A percentile compares a stretch with the other conserved stretches of the same genome.
Evolutionary conservation across 177 flowering plant species (phyloP).

Genomic region (Telopea speciosissima): DNA sequence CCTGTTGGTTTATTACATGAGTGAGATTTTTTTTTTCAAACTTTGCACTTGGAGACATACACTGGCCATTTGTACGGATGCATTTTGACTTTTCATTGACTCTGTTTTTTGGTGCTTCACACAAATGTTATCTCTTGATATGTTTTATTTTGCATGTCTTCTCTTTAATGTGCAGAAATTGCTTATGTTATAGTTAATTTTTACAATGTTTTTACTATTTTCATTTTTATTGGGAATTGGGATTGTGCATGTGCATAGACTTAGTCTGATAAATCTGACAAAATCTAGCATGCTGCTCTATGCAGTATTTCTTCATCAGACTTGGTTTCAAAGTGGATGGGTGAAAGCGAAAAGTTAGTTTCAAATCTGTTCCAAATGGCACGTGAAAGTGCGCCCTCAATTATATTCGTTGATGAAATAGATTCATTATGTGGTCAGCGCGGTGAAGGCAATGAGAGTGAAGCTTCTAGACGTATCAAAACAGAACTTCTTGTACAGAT

Average conservation of each 20-base stretch:
- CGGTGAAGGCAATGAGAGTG: slow-evolving; percentile 99
- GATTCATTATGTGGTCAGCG: slow-evolving; percentile 95
- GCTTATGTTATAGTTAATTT: not conserved
- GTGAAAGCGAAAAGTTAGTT: slow-evolving; percentile 99
- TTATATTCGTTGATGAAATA: slow-evolving; percentile 93
- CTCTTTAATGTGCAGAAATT: not conserved
- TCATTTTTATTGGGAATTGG: not conserved
- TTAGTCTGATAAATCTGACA: not conserved
- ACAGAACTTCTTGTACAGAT: slow-evolving; percentile 98
- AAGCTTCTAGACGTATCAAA: slow-evolving; percentile 96
- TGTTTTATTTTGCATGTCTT: not conserved
- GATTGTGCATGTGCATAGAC: not conserved
- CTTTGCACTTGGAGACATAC: not conserved
- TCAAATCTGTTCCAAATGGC: slow-evolving; percentile 98
- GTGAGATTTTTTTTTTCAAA: too few species aligned
- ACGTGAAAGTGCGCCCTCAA: slow-evolving; percentile 97
- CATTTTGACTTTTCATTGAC: too few species aligned
- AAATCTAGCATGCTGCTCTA: slow-evolving; percentile 9
- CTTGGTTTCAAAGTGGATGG: slow-evolving; percentile 99
- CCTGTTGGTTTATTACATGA: too few species aligned
- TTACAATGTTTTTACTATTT: not conserved
- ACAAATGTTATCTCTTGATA: not conserved
- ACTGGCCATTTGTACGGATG: not conserved
- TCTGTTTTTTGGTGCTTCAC: not conserved
- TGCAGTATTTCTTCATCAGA: slow-evolving; percentile 93